A percentile compares a stretch with the other conserved stretches of the same genome.
Evolutionary conservation across 306 rosid species (phyloP).

Genomic region (Lotus japonicus): DNA sequence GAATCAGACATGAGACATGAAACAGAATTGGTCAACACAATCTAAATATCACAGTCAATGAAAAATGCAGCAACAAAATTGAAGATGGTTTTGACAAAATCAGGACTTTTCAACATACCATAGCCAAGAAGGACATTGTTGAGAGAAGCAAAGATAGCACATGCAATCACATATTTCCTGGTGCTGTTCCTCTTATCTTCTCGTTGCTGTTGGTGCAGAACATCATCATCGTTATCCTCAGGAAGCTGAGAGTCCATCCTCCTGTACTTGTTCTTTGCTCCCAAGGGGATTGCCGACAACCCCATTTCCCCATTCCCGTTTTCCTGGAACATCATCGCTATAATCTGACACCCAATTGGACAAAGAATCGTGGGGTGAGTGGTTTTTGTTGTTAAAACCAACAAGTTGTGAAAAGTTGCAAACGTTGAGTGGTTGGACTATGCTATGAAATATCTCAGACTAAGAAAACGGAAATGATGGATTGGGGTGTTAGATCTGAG

Average conservation of each 20-base stretch:
- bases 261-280: constrained; percentile 67
- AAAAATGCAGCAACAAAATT: background rate
- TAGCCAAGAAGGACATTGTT: constrained; percentile 95
- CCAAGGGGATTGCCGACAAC: constrained; percentile 57
- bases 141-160: constrained; percentile 92
- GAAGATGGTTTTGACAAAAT: background rate
- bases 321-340: constrained; percentile 59
- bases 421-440: constrained; percentile 24
- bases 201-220: constrained; percentile 32
- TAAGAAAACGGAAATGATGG: background rate
- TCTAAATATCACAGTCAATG: background rate
- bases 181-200: constrained; percentile 35
- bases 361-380: background rate
- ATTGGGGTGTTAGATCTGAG: constrained; percentile 47
- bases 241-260: constrained; percentile 58
- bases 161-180: constrained; percentile 72
- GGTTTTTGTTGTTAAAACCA: background rate
- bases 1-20: constrained; percentile 4
- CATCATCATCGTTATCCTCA: constrained; percentile 50
- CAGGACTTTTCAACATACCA: constrained; percentile 40
- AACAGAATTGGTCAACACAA: background rate
- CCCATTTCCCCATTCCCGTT: constrained; percentile 63
- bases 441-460: constrained; percentile 13
- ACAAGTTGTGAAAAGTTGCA: background rate
- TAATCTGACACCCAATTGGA: background rate